Evolutionary conservation across 2,329 filamentous ascomycete genomes (phyloP), one percentile per base, ranked within the genome.

Genomic region (Zymoseptoria brevis): DNA sequence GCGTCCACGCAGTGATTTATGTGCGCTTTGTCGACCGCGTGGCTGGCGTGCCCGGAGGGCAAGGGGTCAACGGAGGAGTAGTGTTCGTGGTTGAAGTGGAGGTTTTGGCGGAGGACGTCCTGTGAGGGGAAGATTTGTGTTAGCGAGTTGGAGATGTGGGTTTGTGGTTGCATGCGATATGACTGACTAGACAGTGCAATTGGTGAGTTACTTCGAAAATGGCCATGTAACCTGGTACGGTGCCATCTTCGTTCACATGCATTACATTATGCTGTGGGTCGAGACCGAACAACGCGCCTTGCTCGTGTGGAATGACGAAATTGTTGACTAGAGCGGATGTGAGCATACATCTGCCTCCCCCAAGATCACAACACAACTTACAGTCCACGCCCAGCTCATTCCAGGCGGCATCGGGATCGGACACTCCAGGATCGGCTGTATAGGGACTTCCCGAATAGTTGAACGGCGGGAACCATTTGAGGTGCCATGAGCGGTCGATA

Each of bases 1-100:
- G 53, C 53, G 24, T 60, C 59, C 2, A 60, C 50, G 8, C 59
- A 58, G 21, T 60, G 59, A 16, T 55, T 56, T 48, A 29, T 9
- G 19, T 11, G 19, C 35, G 35, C 35, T 45, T 16, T 45, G 2
- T n/a, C 16, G 13, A 45, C 35, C n/a, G n/a, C n/a, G n/a, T n/a
- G n/a, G n/a, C n/a, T n/a, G n/a, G n/a, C n/a, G n/a, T n/a, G n/a
- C n/a, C n/a, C n/a, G n/a, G n/a, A n/a, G 35, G 35, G 35, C 9
- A 45, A 11, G 3, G 13, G 6, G 35, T 16, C 16, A 6, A 16
- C 2, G 35, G 35, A 45, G 35, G 35, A 13, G 35, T 45, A 45
- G 35, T 45, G 35, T 0, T 45, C 35, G 35, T 7, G 35, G 13
- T 45, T 45, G 35, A 16, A 45, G 16, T 16, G n/a, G 4, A 45